Percentiles rank a stretch among this genome's conserved stretches.
Conservation (phyloP, 2,329 filamentous ascomycete species). For the Phaeomoniella chlamydospora region DNA sequence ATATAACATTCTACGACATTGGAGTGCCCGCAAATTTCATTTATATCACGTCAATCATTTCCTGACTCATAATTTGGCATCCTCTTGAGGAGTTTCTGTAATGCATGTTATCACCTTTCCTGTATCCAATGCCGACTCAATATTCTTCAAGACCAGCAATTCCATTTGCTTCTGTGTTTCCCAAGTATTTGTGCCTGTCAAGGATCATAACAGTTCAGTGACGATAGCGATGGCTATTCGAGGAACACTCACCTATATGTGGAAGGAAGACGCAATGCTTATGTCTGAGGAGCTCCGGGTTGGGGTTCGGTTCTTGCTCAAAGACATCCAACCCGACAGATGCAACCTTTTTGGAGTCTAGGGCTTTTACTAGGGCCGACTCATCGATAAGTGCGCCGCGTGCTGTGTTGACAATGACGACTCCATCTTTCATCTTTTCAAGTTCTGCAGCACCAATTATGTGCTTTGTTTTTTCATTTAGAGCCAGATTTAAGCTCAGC, state of each 20-base stretch:
- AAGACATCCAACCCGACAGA: conserved; percentile 32
- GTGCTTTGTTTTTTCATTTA: conserved; percentile 29
- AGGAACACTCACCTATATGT: no score
- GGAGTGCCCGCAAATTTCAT: no score
- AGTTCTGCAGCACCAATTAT: conserved; percentile 31
- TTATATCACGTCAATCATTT: no score
- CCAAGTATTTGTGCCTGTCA: conserved; percentile 42
- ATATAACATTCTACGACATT: no score
- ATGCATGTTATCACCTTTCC: conserved; percentile 46
- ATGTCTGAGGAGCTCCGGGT: conserved; percentile 31
- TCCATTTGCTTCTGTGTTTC: conserved; percentile 51
- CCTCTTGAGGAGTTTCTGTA: conserved; percentile 23
- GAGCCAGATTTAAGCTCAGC: conserved; percentile 28
- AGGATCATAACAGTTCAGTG: no score
- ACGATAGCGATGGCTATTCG: no score
- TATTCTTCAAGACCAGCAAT: conserved; percentile 41
- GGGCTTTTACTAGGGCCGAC: conserved; percentile 27
- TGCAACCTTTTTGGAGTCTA: conserved; percentile 28
- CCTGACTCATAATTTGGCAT: background rate
- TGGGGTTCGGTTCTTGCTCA: conserved; percentile 28
- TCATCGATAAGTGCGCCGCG: conserved; percentile 30
- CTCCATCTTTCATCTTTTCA: conserved; percentile 28
- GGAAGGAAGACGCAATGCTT: conserved; percentile 38
- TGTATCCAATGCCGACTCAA: conserved; percentile 41
- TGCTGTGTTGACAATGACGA: conserved; percentile 29